Percentiles rank a stretch among this genome's conserved stretches.
phyloP scores from a whole-genome alignment of 768 basidiomycete species.

The Leccinum barrowsii region DNA sequence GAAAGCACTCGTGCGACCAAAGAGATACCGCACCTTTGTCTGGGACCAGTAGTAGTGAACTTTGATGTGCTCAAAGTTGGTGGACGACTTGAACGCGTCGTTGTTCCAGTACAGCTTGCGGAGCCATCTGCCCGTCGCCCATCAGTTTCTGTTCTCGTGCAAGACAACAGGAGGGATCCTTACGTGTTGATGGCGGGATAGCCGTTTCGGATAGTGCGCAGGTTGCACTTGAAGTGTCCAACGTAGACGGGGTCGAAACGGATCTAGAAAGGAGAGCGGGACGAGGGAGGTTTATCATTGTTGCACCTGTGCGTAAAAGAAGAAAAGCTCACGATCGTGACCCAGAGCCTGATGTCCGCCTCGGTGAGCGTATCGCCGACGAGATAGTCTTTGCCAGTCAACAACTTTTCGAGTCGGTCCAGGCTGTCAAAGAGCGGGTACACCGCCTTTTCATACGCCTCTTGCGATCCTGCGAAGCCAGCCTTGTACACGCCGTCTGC shows the following conservation, averaged over 20 bases:
- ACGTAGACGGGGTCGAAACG: constrained; percentile 91
- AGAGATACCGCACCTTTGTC: constrained; percentile 13
- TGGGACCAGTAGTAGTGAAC: constrained; percentile 39
- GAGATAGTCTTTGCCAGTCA: constrained; percentile 78
- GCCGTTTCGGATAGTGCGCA: constrained; percentile 78
- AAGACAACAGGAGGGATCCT: background rate
- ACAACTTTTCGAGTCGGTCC: constrained; percentile 74
- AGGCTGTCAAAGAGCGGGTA: constrained; percentile 71
- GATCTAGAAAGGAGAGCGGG: constrained; percentile 39
- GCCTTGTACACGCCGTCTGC: constrained; percentile 83
- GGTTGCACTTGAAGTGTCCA: constrained; percentile 92
- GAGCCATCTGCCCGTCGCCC: constrained; percentile 53
- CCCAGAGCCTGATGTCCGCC: constrained; percentile 82
- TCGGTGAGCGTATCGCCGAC: constrained; percentile 83
- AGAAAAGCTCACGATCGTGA: constrained; percentile 69
- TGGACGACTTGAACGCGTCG: constrained; percentile 81
- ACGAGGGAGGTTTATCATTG: background rate
- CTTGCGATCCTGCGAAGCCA: constrained; percentile 81
- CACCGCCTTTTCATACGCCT: constrained; percentile 79
- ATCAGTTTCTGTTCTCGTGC: background rate
- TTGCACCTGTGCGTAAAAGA: background rate
- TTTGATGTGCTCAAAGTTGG: constrained; percentile 80
- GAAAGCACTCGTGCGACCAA: background rate
- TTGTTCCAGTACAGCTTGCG: constrained; percentile 90
- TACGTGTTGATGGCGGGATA: constrained; percentile 78